Conservation (phyloP, 2,329 filamentous ascomycete genomes). For the Aspergillus brunneoviolaceus region DNA sequence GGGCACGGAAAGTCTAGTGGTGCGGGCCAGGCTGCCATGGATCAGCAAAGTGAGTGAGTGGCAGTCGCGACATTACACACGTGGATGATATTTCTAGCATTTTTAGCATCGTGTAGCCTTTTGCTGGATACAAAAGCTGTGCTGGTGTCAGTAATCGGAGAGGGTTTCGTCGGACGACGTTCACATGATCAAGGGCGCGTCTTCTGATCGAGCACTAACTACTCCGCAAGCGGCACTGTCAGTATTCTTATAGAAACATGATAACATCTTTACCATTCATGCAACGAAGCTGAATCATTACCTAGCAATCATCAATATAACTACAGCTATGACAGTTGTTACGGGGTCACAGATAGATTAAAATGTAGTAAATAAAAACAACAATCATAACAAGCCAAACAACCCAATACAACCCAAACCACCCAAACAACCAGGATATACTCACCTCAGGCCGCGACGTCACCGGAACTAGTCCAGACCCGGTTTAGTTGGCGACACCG, state of each 20-base stretch:
- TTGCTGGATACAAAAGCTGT: background rate
- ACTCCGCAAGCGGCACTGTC: background rate
- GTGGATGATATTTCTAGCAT: background rate
- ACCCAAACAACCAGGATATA: background rate
- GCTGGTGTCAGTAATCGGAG: no score
- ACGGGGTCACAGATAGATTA: no score
- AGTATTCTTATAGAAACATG: background rate
- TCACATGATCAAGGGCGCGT: background rate
- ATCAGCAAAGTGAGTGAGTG: background rate
- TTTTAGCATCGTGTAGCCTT: background rate
- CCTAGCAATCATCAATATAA: background rate
- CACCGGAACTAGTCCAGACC: background rate
- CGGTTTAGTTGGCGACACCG: conserved; percentile 9
- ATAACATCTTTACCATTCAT: background rate
- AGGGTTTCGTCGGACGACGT: background rate
- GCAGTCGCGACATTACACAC: background rate
- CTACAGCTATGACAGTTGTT: background rate
- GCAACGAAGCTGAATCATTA: no score
- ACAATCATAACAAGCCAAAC: background rate
- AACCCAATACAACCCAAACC: background rate
- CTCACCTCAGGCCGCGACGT: conserved; percentile 3
- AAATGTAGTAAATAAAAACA: background rate
- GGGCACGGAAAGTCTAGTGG: background rate
- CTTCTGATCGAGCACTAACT: background rate
- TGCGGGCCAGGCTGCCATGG: background rate